A percentile compares a stretch with the other conserved stretches of the same genome.
These are phyloP conservation scores for Cytospora paraplurivora DNA, from an alignment of 2,329 filamentous ascomycete species.

Conservation along the genomic window DNA sequence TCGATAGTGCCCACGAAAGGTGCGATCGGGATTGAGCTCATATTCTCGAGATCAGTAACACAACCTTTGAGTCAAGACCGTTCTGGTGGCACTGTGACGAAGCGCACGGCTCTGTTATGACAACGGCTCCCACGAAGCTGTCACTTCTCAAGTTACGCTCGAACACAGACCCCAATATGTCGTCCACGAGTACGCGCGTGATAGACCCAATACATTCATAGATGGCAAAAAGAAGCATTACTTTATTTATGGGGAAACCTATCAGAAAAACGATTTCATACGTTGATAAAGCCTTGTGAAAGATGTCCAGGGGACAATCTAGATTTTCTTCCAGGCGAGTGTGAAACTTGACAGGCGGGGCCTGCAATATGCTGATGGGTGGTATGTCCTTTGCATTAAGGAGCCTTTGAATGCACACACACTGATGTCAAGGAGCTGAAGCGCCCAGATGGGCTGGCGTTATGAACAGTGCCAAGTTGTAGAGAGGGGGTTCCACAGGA, in stretches of 20 bases:
- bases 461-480: too few relatives aligned
- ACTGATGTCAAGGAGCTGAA: too few relatives aligned
- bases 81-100: background rate
- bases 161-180: background rate
- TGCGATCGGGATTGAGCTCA: background rate
- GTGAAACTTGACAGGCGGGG: too few relatives aligned
- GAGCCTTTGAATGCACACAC: too few relatives aligned
- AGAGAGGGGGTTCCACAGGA: too few relatives aligned
- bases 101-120: background rate
- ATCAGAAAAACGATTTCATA: background rate
- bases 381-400: too few relatives aligned
- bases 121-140: background rate
- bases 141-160: background rate
- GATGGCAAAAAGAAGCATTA: background rate
- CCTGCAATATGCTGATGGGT: too few relatives aligned
- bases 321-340: too few relatives aligned
- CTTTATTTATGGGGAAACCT: background rate
- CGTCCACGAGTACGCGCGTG: background rate
- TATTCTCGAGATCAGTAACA: background rate
- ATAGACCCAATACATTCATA: background rate
- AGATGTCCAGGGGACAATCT: too few relatives aligned
- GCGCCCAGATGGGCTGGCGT: too few relatives aligned
- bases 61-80: background rate
- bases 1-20: background rate
- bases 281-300: too few relatives aligned